phyloP scores from a whole-genome alignment of 2,329 filamentous ascomycete genomes.

The Monosporascus sp. region DNA sequence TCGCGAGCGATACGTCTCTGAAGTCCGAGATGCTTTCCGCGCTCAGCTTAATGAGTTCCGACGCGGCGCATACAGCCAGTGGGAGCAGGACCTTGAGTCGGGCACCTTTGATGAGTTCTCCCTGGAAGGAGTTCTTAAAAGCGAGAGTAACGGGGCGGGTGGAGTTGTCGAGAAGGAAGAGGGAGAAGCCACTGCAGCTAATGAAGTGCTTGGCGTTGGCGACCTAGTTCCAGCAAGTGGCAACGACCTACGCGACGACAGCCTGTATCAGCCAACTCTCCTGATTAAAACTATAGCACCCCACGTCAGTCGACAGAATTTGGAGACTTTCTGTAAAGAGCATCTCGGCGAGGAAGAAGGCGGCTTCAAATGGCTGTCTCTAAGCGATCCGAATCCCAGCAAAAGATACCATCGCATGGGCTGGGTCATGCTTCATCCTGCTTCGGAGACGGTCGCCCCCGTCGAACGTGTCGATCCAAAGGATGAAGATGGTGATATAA shows the following conservation, averaged over 20 bases:
- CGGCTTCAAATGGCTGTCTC: constrained; percentile 90
- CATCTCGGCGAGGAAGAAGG: constrained; percentile 86
- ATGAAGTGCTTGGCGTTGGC: constrained; percentile 87
- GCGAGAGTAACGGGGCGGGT: constrained; percentile 80
- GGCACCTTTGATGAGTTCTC: constrained; percentile 93
- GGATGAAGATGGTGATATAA: constrained; percentile 58
- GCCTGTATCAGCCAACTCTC: constrained; percentile 80
- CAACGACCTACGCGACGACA: constrained; percentile 85
- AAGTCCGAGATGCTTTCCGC: constrained; percentile 71
- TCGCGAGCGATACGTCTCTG: constrained; percentile 84
- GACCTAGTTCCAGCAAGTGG: constrained; percentile 81
- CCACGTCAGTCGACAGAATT: constrained; percentile 86
- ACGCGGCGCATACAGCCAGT: constrained; percentile 72
- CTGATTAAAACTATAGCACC: constrained; percentile 98
- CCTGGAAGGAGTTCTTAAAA: constrained; percentile 89
- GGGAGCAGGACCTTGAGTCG: constrained; percentile 80
- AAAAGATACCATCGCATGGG: constrained; percentile 97
- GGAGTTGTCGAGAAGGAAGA: constrained; percentile 90
- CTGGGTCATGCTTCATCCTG: constrained; percentile 93
- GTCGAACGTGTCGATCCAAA: constrained; percentile 69
- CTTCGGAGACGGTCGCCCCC: constrained; percentile 58
- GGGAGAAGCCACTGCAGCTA: constrained; percentile 84
- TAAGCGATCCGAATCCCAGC: constrained; percentile 93
- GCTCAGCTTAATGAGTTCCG: constrained; percentile 75
- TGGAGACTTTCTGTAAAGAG: constrained; percentile 92